Evolutionary conservation across 148 eudicot species (phyloP), one percentile per base, ranked within the genome.

Genomic region (Rhododendron molle): DNA sequence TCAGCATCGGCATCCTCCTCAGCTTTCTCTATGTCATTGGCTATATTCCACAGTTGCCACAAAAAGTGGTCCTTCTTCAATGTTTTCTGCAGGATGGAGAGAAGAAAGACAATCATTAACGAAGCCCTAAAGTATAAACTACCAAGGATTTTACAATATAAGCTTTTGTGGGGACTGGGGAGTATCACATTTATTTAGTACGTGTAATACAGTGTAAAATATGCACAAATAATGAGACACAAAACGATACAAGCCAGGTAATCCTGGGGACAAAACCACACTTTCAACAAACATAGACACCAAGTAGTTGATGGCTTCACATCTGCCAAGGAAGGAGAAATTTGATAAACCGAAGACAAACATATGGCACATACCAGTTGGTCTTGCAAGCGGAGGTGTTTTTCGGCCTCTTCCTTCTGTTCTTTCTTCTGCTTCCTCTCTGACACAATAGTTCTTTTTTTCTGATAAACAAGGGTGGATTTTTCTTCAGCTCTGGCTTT

Each of bases 401-500:
- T 95, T 85, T 97, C 99, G 47, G 99, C 99, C 90, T 97, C 98
- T 83, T 95, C 98, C 86, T 95, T 97, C 91, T 97, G 99, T 84
- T 92, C 98, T 90, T 95, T 97, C 90, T 97, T 97, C 86, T 94
- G 98, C 86, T 95, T 97, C 87, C 95, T 92, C 89, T 97, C 99
- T 88, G 89, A 84, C 20, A 92, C 93, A 86, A 97, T 93, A 56
- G 99, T 95, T 88, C 92, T 95, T 85, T 93, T 97, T 83, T 89
- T 94, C 90, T 95, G 98, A 91, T 93, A 91, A 81, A 92, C 91
- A 88, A 94, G 94, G 43, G 96, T 95, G 5, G 96, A 85, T 78
- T 93, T 92, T 90, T 95, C 99, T 89, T 95, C 99, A 86, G 98
- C 99, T 84, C 81, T 88, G 34, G 89, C 98, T 88, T 97, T 97